Base-by-base conservation (phyloP, 2,329 filamentous ascomycete species). In the Ophioceras dolichostomum region DNA sequence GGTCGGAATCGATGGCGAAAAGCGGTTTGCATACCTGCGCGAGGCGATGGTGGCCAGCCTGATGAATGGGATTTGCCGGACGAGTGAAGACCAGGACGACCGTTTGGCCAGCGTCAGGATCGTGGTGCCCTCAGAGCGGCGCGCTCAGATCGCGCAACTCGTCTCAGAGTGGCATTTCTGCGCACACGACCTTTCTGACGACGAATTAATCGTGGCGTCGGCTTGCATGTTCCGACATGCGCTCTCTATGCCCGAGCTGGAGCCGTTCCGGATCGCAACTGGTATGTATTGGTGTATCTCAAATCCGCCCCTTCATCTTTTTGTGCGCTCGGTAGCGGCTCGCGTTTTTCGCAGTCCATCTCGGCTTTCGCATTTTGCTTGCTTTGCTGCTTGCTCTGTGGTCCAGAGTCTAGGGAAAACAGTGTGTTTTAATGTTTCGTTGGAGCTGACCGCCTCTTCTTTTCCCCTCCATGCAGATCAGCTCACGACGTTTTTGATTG, bases 11-110 rank as follows among this genome's bases (percentile, higher is more conserved):
- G 76, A 84, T 50, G 83, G 89, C 47, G 75, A 85, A 48, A 82
- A 88, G 54, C 86, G 87, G 1, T 94, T 87, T 60, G 79, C 85
- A 13, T 94, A 94, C 59, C 62, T 95, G 38, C 73, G 88, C 42
- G 88, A 95, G 61, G 84, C 83, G 35, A 94, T 95, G 86, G 88
- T 95, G 5, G 91, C 86, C 2, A 79, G 79, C 39, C 68, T 95
- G 40, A 91, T 94, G 83, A 81, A 79, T 50, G 78, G 84, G 27
- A 94, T 94, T 38, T 94, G 88, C 57, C 83, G 81, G 44, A 73
- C 69, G 29, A 62, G 60, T 62, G 53, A 76, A 68, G 62, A 78
- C 61, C 51, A 66, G 59, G 61, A 85, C 62, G 61, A 79, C 61
- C 58, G 71, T 61, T 60, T 80, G 62, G 58, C 68, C 57, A 64